Conservation (phyloP, 176 grass and related monocot genomes). For the Cenchrus fungigraminus region DNA sequence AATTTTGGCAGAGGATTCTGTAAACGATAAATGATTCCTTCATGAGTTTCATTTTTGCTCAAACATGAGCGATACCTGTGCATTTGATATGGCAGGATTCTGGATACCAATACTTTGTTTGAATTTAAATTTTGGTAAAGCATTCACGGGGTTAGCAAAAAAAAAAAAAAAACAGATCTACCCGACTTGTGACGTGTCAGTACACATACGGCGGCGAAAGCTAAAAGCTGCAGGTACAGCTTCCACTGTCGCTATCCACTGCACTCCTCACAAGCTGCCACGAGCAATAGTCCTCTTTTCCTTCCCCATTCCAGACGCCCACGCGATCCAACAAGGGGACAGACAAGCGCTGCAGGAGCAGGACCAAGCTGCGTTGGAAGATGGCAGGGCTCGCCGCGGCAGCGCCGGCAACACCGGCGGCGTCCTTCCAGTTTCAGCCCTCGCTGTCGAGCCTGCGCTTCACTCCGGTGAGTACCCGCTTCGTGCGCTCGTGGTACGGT, state of each 20-base stretch:
- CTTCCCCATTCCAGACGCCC: background rate
- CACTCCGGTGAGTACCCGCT: conserved; percentile 39
- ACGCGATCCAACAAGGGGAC: background rate
- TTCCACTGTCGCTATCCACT: conserved; percentile 16
- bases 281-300: background rate
- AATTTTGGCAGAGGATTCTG: background rate
- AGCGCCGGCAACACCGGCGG: conserved; percentile 16
- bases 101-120: background rate
- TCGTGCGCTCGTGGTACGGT: background rate
- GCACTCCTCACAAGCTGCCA: background rate
- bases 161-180: too few species aligned
- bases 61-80: background rate
- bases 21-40: background rate
- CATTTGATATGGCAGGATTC: background rate
- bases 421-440: background rate
- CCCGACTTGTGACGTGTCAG: background rate
- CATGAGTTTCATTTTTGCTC: background rate
- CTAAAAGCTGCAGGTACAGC: background rate
- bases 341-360: background rate
- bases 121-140: background rate
- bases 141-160: background rate
- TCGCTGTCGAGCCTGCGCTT: conserved; percentile 22
- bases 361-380: background rate
- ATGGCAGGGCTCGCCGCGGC: conserved; percentile 39
- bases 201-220: background rate